These are phyloP conservation scores for Pneumocystis oryctolagi DNA, from an alignment of 1,139 yeast species.

Conservation along the genomic window DNA sequence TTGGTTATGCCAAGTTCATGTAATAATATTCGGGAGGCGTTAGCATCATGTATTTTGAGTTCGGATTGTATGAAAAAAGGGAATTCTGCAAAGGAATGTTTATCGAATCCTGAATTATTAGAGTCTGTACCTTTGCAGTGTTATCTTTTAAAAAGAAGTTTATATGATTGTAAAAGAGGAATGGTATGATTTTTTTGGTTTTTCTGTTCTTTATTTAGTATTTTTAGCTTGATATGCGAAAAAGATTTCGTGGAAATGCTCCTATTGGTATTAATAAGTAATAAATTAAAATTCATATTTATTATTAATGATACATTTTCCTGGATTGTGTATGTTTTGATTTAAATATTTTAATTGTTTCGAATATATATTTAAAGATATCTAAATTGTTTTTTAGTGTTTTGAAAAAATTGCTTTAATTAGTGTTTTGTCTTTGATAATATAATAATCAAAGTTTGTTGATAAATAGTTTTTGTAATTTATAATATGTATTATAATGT, in stretches of 20 bases:
- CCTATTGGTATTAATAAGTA: slow-evolving; percentile 29
- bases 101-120: slow-evolving; percentile 63
- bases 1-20: not conserved
- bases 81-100: slow-evolving; percentile 76
- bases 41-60: slow-evolving; percentile 8
- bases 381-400: not conserved
- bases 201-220: not conserved
- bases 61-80: slow-evolving; percentile 23
- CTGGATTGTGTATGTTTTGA: not conserved
- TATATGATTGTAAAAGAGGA: slow-evolving; percentile 32
- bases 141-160: slow-evolving; percentile 21
- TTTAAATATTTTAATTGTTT: not conserved
- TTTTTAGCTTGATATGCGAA: slow-evolving; percentile 58
- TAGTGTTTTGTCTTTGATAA: no score
- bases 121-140: slow-evolving; percentile 77
- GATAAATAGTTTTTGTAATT: not conserved
- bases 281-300: not conserved
- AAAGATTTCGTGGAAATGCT: slow-evolving; percentile 86
- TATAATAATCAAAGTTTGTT: not conserved
- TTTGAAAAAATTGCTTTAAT: no score
- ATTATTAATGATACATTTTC: not conserved
- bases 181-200: not conserved
- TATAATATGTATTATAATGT: not conserved
- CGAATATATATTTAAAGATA: not conserved
- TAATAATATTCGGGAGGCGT: slow-evolving; percentile 10